Evolutionary conservation across 208 protist species (phyloP).

Genomic region (Wallacemonas rigidus): DNA sequence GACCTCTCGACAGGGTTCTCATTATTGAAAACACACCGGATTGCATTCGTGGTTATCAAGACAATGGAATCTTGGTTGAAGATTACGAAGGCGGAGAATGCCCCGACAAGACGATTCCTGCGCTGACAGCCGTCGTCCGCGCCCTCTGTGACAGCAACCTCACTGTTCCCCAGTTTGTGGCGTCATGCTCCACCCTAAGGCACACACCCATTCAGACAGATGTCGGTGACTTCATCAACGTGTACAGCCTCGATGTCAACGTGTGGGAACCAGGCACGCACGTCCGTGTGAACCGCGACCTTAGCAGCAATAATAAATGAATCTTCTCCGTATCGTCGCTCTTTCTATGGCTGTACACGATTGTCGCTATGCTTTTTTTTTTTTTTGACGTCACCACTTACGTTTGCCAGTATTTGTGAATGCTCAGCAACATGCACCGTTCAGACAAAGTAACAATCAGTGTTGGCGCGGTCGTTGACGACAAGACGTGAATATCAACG

Average conservation of each 20-base stretch:
- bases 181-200: conserved; percentile 71
- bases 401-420: neutral
- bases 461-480: no score
- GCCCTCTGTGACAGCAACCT: conserved; percentile 75
- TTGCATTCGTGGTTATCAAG: conserved; percentile 90
- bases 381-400: neutral
- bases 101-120: conserved; percentile 88
- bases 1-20: conserved; percentile 84
- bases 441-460: no score
- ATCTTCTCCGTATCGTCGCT: conserved; percentile 1
- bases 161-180: conserved; percentile 89
- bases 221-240: conserved; percentile 89
- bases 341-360: neutral
- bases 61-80: conserved; percentile 92
- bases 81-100: conserved; percentile 92
- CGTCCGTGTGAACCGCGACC: conserved; percentile 84
- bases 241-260: conserved; percentile 81
- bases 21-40: conserved; percentile 95
- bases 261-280: conserved; percentile 80
- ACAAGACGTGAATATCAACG: no score
- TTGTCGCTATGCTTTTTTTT: conserved; percentile 22
- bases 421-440: no score
- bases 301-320: conserved; percentile 23
- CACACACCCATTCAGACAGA: conserved; percentile 85
- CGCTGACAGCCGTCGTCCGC: conserved; percentile 78